A percentile compares a stretch with the other conserved stretches of the same genome.
Conservation (phyloP, 345 rosid species). For the Streptanthus diversifolius region DNA sequence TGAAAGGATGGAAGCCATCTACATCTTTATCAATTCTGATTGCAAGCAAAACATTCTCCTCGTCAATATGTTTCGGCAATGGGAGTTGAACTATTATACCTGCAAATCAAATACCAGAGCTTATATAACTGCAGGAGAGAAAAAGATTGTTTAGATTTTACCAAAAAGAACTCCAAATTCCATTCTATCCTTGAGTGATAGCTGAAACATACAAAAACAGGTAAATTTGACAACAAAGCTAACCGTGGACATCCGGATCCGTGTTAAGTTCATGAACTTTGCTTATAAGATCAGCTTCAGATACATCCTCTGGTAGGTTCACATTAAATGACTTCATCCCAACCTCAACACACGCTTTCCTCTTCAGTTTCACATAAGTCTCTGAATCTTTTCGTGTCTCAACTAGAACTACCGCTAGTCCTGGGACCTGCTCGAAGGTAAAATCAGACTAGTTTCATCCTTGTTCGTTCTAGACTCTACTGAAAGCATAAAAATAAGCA, state of each 20-base stretch:
- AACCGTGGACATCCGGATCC: conserved; percentile 78
- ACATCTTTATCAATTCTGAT: conserved; percentile 83
- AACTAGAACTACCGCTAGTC: conserved; percentile 82
- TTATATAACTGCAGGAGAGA: not conserved
- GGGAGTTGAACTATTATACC: conserved; percentile 96
- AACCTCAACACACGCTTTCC: conserved; percentile 90
- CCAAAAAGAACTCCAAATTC: not conserved
- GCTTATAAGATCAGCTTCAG: conserved; percentile 63
- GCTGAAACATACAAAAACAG: not conserved
- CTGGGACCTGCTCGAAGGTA: conserved; percentile 62
- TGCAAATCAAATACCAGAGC: conserved; percentile 28
- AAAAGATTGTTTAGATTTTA: not conserved
- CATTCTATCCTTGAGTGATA: not conserved
- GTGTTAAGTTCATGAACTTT: conserved; percentile 81
- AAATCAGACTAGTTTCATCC: not conserved
- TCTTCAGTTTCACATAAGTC: conserved; percentile 85
- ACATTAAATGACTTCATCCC: conserved; percentile 76
- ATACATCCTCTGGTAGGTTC: conserved; percentile 72
- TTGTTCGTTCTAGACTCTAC: too few species aligned
- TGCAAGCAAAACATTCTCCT: conserved; percentile 74
- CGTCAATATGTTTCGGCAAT: conserved; percentile 75
- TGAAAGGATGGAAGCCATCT: conserved; percentile 96
- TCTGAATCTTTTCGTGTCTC: conserved; percentile 80
- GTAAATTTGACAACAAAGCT: not conserved
- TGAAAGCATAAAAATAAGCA: not conserved